Conservation (phyloP, 495 filamentous ascomycete species). For the Penicillium taxi region DNA sequence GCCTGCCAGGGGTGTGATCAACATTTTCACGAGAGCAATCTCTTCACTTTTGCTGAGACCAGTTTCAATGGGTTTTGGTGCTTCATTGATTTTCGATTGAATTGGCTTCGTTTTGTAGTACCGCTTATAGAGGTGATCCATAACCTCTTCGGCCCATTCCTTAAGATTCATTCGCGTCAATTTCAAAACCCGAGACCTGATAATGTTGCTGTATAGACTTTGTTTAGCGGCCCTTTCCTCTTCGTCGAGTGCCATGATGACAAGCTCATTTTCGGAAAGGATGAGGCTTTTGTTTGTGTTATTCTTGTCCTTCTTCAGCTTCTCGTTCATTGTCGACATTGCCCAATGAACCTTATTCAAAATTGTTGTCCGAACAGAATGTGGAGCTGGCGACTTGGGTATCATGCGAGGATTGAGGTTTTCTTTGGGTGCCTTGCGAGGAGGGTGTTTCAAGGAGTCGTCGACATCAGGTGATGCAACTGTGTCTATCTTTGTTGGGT, state of each 20-base stretch:
- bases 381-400: conserved; percentile 58
- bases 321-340: conserved; percentile 60
- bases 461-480: too few relatives aligned
- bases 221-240: conserved; percentile 70
- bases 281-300: conserved; percentile 49
- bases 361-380: conserved; percentile 57
- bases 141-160: conserved; percentile 53
- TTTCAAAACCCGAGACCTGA: conserved; percentile 67
- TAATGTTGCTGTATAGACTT: conserved; percentile 71
- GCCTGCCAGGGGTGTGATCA: conserved; percentile 52
- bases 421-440: conserved; percentile 36
- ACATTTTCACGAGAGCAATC: conserved; percentile 47
- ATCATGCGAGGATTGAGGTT: conserved; percentile 76
- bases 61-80: conserved; percentile 46
- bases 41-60: conserved; percentile 60
- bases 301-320: conserved; percentile 43
- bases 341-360: conserved; percentile 68
- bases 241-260: conserved; percentile 71
- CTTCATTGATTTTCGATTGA: conserved; percentile 11
- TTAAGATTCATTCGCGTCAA: conserved; percentile 62
- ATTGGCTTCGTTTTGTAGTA: conserved; percentile 35
- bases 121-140: conserved; percentile 31
- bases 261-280: conserved; percentile 60
- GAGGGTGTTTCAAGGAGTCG: conserved; percentile 23
- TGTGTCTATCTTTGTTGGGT: too few relatives aligned